Evolutionary conservation across 306 rosid species (phyloP).

Genomic region (Benincasa hispida): DNA sequence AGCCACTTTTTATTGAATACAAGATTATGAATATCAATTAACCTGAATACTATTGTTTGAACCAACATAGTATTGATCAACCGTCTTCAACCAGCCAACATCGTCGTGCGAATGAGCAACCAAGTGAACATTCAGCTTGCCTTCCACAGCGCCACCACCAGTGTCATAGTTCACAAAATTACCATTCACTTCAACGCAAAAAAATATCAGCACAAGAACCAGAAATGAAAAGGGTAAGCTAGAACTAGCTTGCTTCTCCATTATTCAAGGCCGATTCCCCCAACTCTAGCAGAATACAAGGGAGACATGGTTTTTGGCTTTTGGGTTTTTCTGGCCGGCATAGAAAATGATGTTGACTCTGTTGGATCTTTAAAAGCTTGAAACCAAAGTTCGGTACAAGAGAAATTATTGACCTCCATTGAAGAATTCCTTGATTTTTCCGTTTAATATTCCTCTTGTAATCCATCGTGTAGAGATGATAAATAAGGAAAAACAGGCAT

Average conservation of each 20-base stretch:
- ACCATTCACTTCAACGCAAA: conserved; percentile 14
- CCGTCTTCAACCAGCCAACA: conserved; percentile 83
- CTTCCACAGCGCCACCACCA: conserved; percentile 32
- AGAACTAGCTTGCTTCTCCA: conserved; percentile 13
- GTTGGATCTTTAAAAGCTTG: background rate
- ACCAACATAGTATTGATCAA: conserved; percentile 88
- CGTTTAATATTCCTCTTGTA: background rate
- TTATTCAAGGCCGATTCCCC: background rate
- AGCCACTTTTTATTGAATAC: too few relatives aligned
- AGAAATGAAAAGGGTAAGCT: conserved; percentile 8
- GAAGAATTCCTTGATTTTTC: background rate
- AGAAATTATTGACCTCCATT: background rate
- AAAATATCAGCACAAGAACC: conserved; percentile 7
- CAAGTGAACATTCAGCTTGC: conserved; percentile 73
- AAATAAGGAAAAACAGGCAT: background rate
- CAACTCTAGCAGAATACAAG: background rate
- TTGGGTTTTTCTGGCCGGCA: background rate
- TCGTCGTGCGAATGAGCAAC: conserved; percentile 84
- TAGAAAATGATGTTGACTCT: background rate
- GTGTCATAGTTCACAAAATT: conserved; percentile 43
- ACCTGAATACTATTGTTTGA: conserved; percentile 76
- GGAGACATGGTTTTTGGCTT: background rate
- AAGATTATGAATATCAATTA: background rate
- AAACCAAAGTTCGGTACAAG: background rate
- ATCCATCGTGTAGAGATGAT: background rate